Evolutionary conservation across 2,329 filamentous ascomycete species (phyloP).

Genomic region (Furcasterigmium furcatum): DNA sequence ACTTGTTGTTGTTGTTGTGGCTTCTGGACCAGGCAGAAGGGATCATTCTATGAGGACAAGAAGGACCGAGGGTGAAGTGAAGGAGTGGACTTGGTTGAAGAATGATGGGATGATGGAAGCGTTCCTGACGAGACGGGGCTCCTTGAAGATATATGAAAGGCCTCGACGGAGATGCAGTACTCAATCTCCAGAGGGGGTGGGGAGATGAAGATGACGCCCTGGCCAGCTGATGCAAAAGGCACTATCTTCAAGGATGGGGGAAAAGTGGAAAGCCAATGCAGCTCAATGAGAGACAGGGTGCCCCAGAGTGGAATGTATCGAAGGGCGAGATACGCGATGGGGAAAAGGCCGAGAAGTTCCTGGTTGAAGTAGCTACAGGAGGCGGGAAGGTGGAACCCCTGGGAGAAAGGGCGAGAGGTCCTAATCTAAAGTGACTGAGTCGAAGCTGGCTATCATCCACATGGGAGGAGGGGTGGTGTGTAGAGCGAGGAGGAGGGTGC

Average conservation of each 20-base stretch:
- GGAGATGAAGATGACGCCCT: constrained; percentile 22
- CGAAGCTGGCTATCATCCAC: constrained; percentile 2
- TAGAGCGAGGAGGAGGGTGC: not conserved
- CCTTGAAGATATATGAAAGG: constrained; percentile 36
- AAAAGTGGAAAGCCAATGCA: constrained; percentile 14
- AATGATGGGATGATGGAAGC: constrained; percentile 14
- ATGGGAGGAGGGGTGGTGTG: constrained; percentile 1
- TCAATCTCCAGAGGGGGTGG: constrained; percentile 29
- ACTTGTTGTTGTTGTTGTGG: constrained; percentile 5
- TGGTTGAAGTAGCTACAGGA: not conserved
- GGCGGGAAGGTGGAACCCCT: constrained; percentile 5
- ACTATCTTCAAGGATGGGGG: constrained; percentile 11
- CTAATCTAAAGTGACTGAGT: constrained; percentile 11
- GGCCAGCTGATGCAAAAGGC: constrained; percentile 5
- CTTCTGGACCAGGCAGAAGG: not conserved
- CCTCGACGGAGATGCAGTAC: not conserved
- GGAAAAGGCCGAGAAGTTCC: not conserved
- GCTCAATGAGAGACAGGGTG: constrained; percentile 27
- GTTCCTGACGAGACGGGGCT: constrained; percentile 27
- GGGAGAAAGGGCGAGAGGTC: constrained; percentile 11
- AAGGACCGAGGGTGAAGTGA: constrained; percentile 8
- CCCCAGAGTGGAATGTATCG: constrained; percentile 28
- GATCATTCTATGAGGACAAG: constrained; percentile 9
- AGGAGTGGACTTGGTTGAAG: constrained; percentile 12
- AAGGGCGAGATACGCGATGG: constrained; percentile 10